Evolutionary conservation across 352 stramenopile species (phyloP).

Genomic region (Phytophthora cactorum): DNA sequence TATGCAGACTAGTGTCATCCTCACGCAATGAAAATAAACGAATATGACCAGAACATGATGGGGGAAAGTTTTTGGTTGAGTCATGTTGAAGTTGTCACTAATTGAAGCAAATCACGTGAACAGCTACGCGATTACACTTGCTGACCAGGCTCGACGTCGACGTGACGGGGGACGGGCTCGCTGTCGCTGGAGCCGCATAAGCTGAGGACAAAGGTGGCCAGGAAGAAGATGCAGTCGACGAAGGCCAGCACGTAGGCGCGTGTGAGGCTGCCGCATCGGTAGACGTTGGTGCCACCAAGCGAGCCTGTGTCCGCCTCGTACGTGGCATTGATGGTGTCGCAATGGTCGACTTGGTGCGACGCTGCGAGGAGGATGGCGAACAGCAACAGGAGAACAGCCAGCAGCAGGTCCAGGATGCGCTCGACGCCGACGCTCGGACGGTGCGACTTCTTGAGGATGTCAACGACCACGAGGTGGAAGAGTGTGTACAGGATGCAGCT

Average conservation of each 20-base stretch:
- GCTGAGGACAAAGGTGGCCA: conserved; percentile 34
- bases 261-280: conserved; percentile 52
- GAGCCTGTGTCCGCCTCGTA: conserved; percentile 35
- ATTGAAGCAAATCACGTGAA: background rate
- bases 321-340: conserved; percentile 38
- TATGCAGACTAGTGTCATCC: background rate
- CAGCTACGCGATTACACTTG: conserved; percentile 24
- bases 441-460: conserved; percentile 48
- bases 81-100: conserved; percentile 10
- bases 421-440: conserved; percentile 39
- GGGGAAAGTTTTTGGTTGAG: background rate
- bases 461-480: conserved; percentile 47
- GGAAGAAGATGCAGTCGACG: conserved; percentile 42
- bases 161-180: conserved; percentile 17
- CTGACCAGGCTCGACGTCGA: conserved; percentile 29
- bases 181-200: conserved; percentile 25
- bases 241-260: conserved; percentile 45
- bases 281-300: conserved; percentile 30
- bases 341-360: conserved; percentile 44
- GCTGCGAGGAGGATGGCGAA: conserved; percentile 45
- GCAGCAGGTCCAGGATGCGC: conserved; percentile 38
- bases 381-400: conserved; percentile 43
- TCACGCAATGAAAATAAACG: conserved; percentile 10
- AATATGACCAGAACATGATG: background rate
- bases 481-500: conserved; percentile 56